Conservation (phyloP, 2,329 filamentous ascomycete genomes). For the Colletotrichum sp. region DNA sequence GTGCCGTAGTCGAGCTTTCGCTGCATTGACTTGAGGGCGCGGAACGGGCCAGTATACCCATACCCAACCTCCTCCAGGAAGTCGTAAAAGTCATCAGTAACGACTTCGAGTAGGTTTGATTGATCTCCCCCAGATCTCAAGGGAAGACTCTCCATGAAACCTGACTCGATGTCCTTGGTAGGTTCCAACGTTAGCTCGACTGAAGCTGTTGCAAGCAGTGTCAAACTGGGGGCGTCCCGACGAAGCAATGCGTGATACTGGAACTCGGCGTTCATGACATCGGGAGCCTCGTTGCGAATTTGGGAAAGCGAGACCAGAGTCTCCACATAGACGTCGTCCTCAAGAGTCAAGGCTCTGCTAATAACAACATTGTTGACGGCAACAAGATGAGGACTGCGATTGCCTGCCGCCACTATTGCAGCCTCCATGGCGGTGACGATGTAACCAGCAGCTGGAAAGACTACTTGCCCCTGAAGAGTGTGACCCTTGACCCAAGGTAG, state of each 20-base stretch:
- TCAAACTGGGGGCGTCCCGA: not conserved
- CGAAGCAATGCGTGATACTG: not conserved
- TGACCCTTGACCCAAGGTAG: constrained; percentile 41
- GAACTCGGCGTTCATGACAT: not conserved
- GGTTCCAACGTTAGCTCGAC: not conserved
- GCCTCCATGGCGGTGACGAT: constrained; percentile 36
- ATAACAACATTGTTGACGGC: constrained; percentile 20
- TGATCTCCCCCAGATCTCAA: not conserved
- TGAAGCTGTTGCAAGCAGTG: not conserved
- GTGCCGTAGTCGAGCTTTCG: not conserved
- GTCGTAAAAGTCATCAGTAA: not conserved
- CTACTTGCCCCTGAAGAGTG: constrained; percentile 32
- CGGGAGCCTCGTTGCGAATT: not conserved
- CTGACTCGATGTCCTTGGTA: not conserved
- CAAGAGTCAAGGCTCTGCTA: constrained; percentile 8
- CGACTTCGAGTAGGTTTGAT: not conserved
- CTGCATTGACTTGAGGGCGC: not conserved
- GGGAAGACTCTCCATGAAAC: not conserved
- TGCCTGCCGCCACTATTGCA: not conserved
- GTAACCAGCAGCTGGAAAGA: constrained; percentile 50
- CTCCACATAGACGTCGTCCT: not conserved
- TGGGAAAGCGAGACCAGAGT: not conserved
- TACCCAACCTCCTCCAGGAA: not conserved
- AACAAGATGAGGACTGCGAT: not conserved
- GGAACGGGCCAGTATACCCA: not conserved